Conservation (phyloP, 768 basidiomycete genomes). For the Sarcodon aspratus region DNA sequence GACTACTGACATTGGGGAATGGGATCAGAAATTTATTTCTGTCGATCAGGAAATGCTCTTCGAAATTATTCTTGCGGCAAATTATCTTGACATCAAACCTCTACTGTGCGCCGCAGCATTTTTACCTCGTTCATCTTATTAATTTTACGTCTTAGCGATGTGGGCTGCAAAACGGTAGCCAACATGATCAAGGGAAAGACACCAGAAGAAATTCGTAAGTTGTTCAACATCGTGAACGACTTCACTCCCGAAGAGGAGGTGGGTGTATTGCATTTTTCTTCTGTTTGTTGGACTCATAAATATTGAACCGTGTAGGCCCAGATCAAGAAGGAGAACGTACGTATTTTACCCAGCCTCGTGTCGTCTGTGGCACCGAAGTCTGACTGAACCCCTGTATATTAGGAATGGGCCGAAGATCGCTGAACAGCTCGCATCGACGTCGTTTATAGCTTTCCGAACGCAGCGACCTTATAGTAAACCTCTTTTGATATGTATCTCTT, state of each 20-base stretch:
- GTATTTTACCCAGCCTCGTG: slow-evolving; percentile 19
- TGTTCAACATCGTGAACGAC: slow-evolving; percentile 97
- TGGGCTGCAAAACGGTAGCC: slow-evolving; percentile 97
- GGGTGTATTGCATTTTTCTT: slow-evolving; percentile 9
- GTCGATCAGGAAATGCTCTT: slow-evolving; percentile 99
- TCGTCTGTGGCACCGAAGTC: neutral
- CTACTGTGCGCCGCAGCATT: slow-evolving; percentile 55
- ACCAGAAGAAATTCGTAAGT: slow-evolving; percentile 96
- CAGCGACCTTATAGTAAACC: slow-evolving; percentile 4
- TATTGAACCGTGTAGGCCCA: slow-evolving; percentile 49
- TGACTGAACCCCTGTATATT: slow-evolving; percentile 5
- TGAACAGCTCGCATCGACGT: slow-evolving; percentile 21
- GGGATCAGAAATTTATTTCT: slow-evolving; percentile 98
- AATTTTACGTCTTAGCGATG: slow-evolving; percentile 47
- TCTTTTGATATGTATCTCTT: slow-evolving; percentile 1
- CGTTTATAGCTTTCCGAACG: slow-evolving; percentile 7
- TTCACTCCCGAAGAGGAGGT: slow-evolving; percentile 99
- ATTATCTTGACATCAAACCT: slow-evolving; percentile 99
- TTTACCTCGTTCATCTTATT: slow-evolving; percentile 3
- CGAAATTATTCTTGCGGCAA: slow-evolving; percentile 98
- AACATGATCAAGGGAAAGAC: slow-evolving; percentile 99
- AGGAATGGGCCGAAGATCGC: slow-evolving; percentile 95
- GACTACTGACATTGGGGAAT: slow-evolving; percentile 97
- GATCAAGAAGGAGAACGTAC: slow-evolving; percentile 98
- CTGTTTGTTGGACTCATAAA: slow-evolving; percentile 3